phyloP scores from a whole-genome alignment of 257 asterid genomes.

The Scutellaria barbata region DNA sequence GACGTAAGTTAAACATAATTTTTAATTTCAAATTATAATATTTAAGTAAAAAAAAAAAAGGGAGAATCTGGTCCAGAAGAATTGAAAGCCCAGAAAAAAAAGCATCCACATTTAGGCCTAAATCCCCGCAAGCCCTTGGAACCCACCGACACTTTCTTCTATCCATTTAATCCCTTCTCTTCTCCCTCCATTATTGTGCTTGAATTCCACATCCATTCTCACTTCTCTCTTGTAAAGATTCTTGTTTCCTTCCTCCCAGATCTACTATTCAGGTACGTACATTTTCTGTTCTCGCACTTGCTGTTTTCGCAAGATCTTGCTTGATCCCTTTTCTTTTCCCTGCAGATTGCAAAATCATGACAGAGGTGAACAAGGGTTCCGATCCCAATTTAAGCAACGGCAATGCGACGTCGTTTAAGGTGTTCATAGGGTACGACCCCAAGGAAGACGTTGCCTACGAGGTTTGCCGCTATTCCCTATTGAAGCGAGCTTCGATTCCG shows the following conservation, averaged over 20 bases:
- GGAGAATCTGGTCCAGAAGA: no score
- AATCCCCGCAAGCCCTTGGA: constrained; percentile 27
- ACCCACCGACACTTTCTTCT: constrained; percentile 39
- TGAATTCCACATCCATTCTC: neutral
- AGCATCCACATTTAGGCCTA: constrained; percentile 26
- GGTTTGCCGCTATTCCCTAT: constrained; percentile 73
- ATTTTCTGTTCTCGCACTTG: constrained; percentile 1
- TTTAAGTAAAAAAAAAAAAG: no score
- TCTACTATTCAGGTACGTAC: constrained; percentile 34
- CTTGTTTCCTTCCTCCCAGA: constrained; percentile 28
- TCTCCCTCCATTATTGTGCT: constrained; percentile 29
- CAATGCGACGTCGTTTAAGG: constrained; percentile 48
- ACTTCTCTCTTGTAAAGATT: neutral
- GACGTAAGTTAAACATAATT: no score
- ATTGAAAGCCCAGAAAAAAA: no score
- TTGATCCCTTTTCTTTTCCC: neutral
- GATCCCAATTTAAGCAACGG: constrained; percentile 35
- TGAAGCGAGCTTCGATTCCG: constrained; percentile 77
- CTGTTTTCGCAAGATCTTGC: neutral
- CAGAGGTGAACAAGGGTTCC: constrained; percentile 20
- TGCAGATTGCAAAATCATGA: constrained; percentile 35
- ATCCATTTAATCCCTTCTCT: neutral
- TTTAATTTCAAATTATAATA: no score
- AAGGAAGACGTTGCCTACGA: constrained; percentile 76
- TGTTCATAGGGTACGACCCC: constrained; percentile 84